These are phyloP conservation scores for Chaetoceros tenuissimus DNA, from an alignment of 108 stramenopile species.

Conservation along the genomic window DNA sequence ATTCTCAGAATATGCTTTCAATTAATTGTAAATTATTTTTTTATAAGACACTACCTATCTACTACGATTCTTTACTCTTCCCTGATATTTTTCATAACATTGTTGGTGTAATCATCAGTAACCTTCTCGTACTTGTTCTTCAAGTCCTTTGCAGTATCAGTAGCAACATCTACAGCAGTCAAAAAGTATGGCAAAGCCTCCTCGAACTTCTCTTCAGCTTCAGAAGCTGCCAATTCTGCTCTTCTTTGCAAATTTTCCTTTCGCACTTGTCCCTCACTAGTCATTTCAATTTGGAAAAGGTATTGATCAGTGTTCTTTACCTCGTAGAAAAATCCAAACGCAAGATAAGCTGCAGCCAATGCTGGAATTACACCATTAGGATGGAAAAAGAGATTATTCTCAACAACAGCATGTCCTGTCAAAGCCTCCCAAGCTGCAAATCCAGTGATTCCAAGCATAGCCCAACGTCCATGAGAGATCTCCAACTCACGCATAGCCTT, in stretches of 20 bases:
- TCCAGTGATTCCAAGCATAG: constrained; percentile 73
- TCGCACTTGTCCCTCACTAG: constrained; percentile 47
- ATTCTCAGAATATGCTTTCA: too few relatives aligned
- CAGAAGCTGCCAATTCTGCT: constrained; percentile 4
- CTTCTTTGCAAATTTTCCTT: constrained; percentile 18
- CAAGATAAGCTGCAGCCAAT: constrained; percentile 43
- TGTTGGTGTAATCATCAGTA: background rate
- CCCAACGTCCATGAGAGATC: constrained; percentile 66
- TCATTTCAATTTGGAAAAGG: constrained; percentile 43
- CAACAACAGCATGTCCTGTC: constrained; percentile 65
- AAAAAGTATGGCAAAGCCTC: constrained; percentile 5
- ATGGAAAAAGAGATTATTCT: constrained; percentile 72
- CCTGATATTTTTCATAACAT: background rate
- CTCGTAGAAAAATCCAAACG: constrained; percentile 55
- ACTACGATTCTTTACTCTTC: background rate
- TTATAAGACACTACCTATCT: too few relatives aligned
- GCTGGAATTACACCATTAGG: constrained; percentile 59
- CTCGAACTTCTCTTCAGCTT: constrained; percentile 7
- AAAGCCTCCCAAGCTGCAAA: constrained; percentile 66
- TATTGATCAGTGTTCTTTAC: constrained; percentile 27
- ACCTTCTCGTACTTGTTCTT: background rate
- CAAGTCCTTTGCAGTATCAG: constrained; percentile 2
- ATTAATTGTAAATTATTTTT: too few relatives aligned
- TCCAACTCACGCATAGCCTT: constrained; percentile 71
- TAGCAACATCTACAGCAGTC: background rate